These are phyloP conservation scores for Naganishia sp. DNA, from an alignment of 1,284 basidiomycete genomes.

Conservation along the genomic window DNA sequence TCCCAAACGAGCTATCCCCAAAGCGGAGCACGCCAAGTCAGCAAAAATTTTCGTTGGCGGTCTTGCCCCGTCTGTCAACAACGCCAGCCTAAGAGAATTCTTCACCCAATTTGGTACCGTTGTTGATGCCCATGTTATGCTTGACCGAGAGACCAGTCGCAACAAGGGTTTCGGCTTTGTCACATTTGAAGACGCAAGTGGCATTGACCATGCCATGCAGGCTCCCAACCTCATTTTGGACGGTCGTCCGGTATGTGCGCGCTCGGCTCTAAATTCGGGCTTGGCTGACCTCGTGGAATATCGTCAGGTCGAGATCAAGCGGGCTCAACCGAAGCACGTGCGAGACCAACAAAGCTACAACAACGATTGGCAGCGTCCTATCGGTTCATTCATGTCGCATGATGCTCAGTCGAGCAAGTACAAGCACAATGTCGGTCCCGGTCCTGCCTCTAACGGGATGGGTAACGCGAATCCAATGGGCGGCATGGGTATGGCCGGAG, in stretches of 20 bases:
- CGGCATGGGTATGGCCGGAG: constrained; percentile 50
- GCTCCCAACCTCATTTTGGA: constrained; percentile 85
- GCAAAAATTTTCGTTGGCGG: constrained; percentile 96
- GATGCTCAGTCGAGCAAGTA: constrained; percentile 51
- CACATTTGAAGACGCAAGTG: constrained; percentile 82
- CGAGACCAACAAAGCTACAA: constrained; percentile 39
- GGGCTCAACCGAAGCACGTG: constrained; percentile 73
- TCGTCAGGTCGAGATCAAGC: constrained; percentile 86
- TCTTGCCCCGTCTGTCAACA: constrained; percentile 85
- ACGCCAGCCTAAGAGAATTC: constrained; percentile 87
- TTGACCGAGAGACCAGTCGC: constrained; percentile 91
- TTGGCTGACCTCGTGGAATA: background rate
- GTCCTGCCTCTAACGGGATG: constrained; percentile 55
- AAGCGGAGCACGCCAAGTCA: constrained; percentile 87
- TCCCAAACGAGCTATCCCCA: constrained; percentile 96
- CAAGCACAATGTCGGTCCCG: constrained; percentile 43
- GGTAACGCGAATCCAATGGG: constrained; percentile 58
- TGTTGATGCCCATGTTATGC: constrained; percentile 97
- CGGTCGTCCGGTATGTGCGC: constrained; percentile 73
- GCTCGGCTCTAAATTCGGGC: too few relatives aligned
- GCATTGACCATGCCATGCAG: constrained; percentile 79
- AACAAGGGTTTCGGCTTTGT: constrained; percentile 99
- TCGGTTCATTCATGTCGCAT: constrained; percentile 38
- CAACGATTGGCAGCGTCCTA: constrained; percentile 39
- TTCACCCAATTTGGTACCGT: constrained; percentile 88